Conservation (phyloP, 192 early-diverging fungal species). For the Thamnidium elegans region DNA sequence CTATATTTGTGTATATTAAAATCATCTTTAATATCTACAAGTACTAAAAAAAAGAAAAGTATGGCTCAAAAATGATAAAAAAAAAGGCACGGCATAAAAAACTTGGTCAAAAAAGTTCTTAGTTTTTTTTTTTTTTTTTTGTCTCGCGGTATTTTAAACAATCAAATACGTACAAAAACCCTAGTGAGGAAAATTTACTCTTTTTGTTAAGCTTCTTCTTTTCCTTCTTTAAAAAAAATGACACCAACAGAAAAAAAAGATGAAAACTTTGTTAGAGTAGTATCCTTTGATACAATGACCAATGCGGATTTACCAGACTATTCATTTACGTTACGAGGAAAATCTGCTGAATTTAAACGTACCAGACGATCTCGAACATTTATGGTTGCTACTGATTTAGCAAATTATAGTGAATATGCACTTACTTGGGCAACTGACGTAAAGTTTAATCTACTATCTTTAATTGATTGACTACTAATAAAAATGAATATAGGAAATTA, state of each 20-base stretch:
- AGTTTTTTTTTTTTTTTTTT: too few relatives aligned
- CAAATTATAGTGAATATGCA: conserved; percentile 50
- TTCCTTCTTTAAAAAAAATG: too few relatives aligned
- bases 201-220: not conserved
- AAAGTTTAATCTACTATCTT: not conserved
- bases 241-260: too few relatives aligned
- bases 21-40: too few relatives aligned
- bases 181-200: not conserved
- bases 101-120: too few relatives aligned
- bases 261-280: conserved; percentile 33
- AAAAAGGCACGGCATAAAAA: too few relatives aligned
- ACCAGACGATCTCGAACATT: conserved; percentile 42
- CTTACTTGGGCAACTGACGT: conserved; percentile 47
- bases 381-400: conserved; percentile 51
- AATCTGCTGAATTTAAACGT: conserved; percentile 37
- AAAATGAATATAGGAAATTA: conserved; percentile 29
- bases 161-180: not conserved
- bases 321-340: conserved; percentile 44
- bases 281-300: conserved; percentile 40
- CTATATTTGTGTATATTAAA: too few relatives aligned
- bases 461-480: not conserved
- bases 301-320: conserved; percentile 39
- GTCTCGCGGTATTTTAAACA: not conserved
- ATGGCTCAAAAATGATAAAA: too few relatives aligned
- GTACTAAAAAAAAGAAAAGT: too few relatives aligned